These are phyloP conservation scores for Fusarium foetens DNA, from an alignment of 2,329 filamentous ascomycete genomes.

Conservation along the genomic window DNA sequence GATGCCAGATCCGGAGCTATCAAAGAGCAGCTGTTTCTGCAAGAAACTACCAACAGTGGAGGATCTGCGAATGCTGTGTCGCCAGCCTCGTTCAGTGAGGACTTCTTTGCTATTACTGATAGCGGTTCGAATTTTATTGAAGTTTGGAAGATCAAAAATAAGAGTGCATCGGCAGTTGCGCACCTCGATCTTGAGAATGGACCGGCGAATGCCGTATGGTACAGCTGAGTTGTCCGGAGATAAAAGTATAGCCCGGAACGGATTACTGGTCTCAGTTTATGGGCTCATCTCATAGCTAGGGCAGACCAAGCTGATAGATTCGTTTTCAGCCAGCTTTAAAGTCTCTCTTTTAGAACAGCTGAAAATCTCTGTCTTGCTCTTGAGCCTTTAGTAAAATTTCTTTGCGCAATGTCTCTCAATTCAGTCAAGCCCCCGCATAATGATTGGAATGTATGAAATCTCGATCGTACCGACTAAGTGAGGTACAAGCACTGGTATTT, in stretches of 20 bases:
- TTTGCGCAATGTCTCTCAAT: not conserved
- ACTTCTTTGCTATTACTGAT: not conserved
- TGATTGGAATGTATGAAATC: not conserved
- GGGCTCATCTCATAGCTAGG: no score
- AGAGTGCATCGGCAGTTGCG: not conserved
- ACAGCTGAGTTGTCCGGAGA: not conserved
- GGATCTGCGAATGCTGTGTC: not conserved
- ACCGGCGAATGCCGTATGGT: not conserved
- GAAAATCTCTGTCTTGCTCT: not conserved
- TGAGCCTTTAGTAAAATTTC: not conserved
- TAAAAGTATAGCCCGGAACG: no score
- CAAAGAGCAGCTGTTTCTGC: not conserved
- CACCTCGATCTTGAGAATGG: not conserved
- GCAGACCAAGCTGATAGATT: not conserved
- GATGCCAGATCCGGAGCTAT: not conserved
- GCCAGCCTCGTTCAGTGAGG: not conserved
- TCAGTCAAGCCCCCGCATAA: not conserved
- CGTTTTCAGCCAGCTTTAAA: not conserved
- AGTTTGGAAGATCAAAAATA: not conserved
- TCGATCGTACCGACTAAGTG: not conserved
- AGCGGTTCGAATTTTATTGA: not conserved
- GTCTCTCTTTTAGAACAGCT: not conserved
- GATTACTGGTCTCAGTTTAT: no score
- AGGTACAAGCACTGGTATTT: not conserved
- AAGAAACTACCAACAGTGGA: not conserved